These are phyloP conservation scores for Fusarium foetens DNA, from an alignment of 2,329 filamentous ascomycete genomes.

Conservation along the genomic window DNA sequence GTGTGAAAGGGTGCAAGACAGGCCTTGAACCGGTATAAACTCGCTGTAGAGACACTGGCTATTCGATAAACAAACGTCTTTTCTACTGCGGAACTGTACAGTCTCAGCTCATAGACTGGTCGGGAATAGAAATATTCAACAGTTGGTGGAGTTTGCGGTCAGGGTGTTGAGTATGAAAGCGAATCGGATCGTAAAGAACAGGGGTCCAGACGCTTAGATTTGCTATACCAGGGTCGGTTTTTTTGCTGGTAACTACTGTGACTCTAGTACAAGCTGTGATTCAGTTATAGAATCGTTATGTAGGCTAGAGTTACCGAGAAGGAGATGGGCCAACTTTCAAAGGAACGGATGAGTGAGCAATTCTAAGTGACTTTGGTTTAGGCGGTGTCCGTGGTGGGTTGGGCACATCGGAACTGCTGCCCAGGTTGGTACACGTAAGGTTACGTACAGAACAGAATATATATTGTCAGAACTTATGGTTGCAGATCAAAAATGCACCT, in stretches of 20 bases:
- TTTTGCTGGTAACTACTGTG: not conserved
- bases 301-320: not conserved
- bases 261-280: not conserved
- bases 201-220: slow-evolving; percentile 15
- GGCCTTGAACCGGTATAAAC: not conserved
- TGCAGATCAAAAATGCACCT: not conserved
- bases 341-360: not conserved
- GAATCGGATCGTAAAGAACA: slow-evolving; percentile 13
- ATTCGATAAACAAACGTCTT: not conserved
- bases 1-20: not conserved
- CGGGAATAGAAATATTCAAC: slow-evolving; percentile 11
- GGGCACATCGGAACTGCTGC: not conserved
- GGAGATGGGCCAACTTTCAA: not conserved
- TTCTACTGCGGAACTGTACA: not conserved
- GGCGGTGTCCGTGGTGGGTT: slow-evolving; percentile 29
- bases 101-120: slow-evolving; percentile 7
- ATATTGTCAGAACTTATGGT: not conserved
- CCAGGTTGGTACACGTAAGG: not conserved
- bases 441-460: not conserved
- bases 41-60: not conserved
- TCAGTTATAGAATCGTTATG: not conserved
- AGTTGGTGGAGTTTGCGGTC: slow-evolving; percentile 12
- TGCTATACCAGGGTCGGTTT: not conserved
- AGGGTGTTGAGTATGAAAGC: slow-evolving; percentile 9
- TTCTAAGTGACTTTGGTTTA: not conserved